phyloP scores from a whole-genome alignment of 2,329 filamentous ascomycete species.

The Cordyceps cicadae region DNA sequence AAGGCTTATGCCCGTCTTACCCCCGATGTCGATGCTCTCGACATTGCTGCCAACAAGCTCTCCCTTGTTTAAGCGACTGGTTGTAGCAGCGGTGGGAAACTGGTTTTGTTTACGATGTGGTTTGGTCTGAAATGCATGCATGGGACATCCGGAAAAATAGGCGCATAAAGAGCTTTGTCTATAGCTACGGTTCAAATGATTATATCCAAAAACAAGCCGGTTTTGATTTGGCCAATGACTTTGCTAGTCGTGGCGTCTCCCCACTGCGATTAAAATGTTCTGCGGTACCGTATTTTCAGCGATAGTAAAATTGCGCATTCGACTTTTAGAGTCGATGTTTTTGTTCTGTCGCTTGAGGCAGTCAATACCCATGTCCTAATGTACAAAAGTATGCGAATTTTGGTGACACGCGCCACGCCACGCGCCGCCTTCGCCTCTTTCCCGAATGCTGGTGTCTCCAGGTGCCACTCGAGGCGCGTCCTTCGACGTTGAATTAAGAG shows the following conservation, averaged over 20 bases:
- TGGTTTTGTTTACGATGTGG: conserved; percentile 26
- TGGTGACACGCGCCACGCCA: not conserved
- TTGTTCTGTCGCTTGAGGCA: not conserved
- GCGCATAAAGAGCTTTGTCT: conserved; percentile 9
- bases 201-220: conserved; percentile 27
- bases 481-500: conserved; percentile 12
- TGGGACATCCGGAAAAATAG: conserved; percentile 9
- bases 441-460: not conserved
- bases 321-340: not conserved
- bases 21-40: conserved; percentile 92
- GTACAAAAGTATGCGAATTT: not conserved
- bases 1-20: conserved; percentile 97
- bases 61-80: conserved; percentile 71
- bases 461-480: not conserved
- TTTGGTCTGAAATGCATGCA: conserved; percentile 28
- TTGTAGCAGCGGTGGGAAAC: conserved; percentile 14
- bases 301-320: not conserved
- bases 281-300: not conserved
- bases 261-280: not conserved
- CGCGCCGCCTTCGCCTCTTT: too few species aligned
- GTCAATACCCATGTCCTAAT: not conserved
- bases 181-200: conserved; percentile 20
- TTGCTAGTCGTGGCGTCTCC: not conserved
- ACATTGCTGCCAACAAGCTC: conserved; percentile 99
- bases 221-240: conserved; percentile 10